phyloP scores from a whole-genome alignment of 148 eudicot genomes.

The Pharnaceum exiguum region DNA sequence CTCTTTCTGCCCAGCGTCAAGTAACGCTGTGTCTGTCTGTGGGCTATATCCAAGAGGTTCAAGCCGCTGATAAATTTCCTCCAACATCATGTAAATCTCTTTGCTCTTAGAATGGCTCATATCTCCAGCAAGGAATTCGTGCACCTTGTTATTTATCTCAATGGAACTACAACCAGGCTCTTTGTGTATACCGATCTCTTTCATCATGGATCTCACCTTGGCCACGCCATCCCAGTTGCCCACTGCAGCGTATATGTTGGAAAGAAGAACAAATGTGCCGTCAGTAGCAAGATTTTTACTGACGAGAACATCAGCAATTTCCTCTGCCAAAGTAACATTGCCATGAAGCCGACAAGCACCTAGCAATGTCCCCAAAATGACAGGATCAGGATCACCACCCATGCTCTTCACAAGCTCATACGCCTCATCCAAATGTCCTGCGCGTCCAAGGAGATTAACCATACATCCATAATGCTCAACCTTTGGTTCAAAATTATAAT shows the following conservation, averaged over 20 bases:
- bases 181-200: constrained; percentile 53
- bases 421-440: constrained; percentile 73
- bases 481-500: constrained; percentile 50
- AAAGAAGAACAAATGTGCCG: constrained; percentile 76
- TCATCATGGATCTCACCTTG: constrained; percentile 68
- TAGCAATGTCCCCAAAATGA: constrained; percentile 77
- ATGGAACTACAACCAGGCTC: constrained; percentile 96
- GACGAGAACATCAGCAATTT: constrained; percentile 50
- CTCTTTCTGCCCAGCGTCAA: constrained; percentile 46
- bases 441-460: constrained; percentile 90
- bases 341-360: constrained; percentile 78
- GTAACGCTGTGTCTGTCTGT: constrained; percentile 51
- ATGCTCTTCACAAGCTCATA: constrained; percentile 52
- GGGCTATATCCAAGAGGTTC: constrained; percentile 54
- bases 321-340: constrained; percentile 49
- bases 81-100: constrained; percentile 72
- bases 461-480: constrained; percentile 93
- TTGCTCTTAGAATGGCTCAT: constrained; percentile 61
- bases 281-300: constrained; percentile 47
- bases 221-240: constrained; percentile 79
- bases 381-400: constrained; percentile 50
- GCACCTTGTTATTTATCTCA: constrained; percentile 64
- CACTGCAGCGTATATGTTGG: constrained; percentile 66
- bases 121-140: constrained; percentile 93
- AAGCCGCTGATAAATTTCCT: constrained; percentile 56